phyloP scores from a whole-genome alignment of 257 asterid genomes.

The Solanum bulbocastanum region DNA sequence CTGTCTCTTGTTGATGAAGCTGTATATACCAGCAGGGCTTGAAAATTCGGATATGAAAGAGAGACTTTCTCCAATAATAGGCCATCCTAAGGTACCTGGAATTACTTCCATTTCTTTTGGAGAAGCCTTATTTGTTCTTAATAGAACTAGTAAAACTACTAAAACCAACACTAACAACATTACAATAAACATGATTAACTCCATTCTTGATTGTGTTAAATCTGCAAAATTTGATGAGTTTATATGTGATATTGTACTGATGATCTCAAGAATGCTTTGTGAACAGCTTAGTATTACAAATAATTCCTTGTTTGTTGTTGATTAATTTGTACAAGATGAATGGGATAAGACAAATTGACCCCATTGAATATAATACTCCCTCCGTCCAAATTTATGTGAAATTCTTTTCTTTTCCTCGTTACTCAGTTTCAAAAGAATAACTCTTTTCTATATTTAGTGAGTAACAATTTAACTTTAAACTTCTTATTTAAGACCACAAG shows the following conservation, averaged over 20 bases:
- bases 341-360: background rate
- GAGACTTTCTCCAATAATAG: conserved; percentile 68
- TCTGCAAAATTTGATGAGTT: background rate
- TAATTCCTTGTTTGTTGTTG: background rate
- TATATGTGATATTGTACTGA: background rate
- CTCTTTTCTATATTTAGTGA: background rate
- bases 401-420: background rate
- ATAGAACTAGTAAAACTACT: conserved; percentile 3
- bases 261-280: background rate
- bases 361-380: background rate
- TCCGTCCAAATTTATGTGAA: background rate
- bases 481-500: background rate
- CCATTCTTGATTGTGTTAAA: conserved; percentile 4
- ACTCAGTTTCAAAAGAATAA: background rate
- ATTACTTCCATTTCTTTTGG: conserved; percentile 50
- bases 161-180: background rate
- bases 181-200: background rate
- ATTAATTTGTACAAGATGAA: background rate
- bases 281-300: background rate
- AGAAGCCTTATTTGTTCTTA: conserved; percentile 29
- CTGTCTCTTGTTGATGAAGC: conserved; percentile 74
- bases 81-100: conserved; percentile 85
- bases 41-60: conserved; percentile 60
- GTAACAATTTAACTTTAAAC: background rate
- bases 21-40: conserved; percentile 55